These are phyloP conservation scores for Actinomucor elegans DNA, from an alignment of 371 early-diverging fungal species.

Conservation along the genomic window DNA sequence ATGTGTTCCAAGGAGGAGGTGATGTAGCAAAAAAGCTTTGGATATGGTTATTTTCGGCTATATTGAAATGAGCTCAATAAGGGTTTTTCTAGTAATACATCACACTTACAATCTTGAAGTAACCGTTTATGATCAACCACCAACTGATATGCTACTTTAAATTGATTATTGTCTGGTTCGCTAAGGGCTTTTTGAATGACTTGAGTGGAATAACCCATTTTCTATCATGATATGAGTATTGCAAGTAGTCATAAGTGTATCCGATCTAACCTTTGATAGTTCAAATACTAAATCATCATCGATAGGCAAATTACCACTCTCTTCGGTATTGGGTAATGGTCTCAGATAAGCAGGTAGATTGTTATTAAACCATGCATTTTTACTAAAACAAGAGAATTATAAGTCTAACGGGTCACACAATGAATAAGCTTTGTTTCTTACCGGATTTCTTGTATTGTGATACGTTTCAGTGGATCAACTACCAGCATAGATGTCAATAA, in stretches of 20 bases:
- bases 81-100: neutral
- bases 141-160: slow-evolving; percentile 94
- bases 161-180: slow-evolving; percentile 83
- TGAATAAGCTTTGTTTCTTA: slow-evolving; percentile 12
- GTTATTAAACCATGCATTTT: slow-evolving; percentile 89
- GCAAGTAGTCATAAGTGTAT: too few species aligned
- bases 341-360: slow-evolving; percentile 89
- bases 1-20: slow-evolving; percentile 64
- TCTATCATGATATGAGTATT: slow-evolving; percentile 37
- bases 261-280: slow-evolving; percentile 69
- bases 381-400: slow-evolving; percentile 25
- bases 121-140: slow-evolving; percentile 83
- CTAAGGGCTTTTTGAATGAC: slow-evolving; percentile 72
- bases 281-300: slow-evolving; percentile 80
- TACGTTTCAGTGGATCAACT: slow-evolving; percentile 94
- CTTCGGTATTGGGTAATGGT: slow-evolving; percentile 69
- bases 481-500: slow-evolving; percentile 92
- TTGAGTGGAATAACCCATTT: slow-evolving; percentile 76
- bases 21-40: slow-evolving; percentile 67
- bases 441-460: slow-evolving; percentile 88
- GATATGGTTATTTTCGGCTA: slow-evolving; percentile 51
- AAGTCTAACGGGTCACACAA: neutral
- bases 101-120: slow-evolving; percentile 60
- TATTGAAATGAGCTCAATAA: neutral
- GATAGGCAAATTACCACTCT: slow-evolving; percentile 59